Evolutionary conservation across 495 filamentous ascomycete genomes (phyloP), one percentile per base, ranked within the genome.

Genomic region (Penicillium verhagenii): DNA sequence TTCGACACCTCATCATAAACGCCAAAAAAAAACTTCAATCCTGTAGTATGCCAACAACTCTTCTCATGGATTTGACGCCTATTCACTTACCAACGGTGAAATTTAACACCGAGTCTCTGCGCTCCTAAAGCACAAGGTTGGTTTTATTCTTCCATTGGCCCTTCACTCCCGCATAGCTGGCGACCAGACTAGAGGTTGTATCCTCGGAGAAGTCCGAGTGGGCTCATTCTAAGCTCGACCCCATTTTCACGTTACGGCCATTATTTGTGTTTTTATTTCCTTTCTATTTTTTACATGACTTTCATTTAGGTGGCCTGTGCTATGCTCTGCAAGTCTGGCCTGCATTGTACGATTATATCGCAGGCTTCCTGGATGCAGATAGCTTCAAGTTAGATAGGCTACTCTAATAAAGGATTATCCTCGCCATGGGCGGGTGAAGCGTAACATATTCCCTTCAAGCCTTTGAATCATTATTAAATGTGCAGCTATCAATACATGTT

Each of bases 121-220:
- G 55, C 54, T 59, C 58, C 39, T 51, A 48, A 47, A 65, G 65
- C 64, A 60, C 56, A 69, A 76, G 73, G 73, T 76, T 69, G 67
- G 73, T 76, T 68, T 54, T 47, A 64, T 59, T 64, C 59, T 53
- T 51, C 58, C 53, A 58, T 64, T 53, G 53, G 63, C 26, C 58
- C 69, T 42, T 72, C 65, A 52, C 67, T n/a, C 10, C 24, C 23
- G 47, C 52, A 60, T 52, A 49, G n/a, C 33, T 49, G 53, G 42
- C 54, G 49, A 53, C 44, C 57, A 57, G 38, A 61, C 39, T 50
- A 42, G 51, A 54, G 35, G 31, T 45, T 21, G 23, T 56, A 45
- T 46, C n/a, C 43, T 49, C 49, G 48, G 49, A 43, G 38, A 59
- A 47, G 39, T 55, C 47, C 47, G 42, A 50, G 54, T 26, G 33